Percentiles rank a stretch among this genome's conserved stretches.
Evolutionary conservation across 2,329 filamentous ascomycete genomes (phyloP).

Genomic region (Pseudocercospora crystallina): DNA sequence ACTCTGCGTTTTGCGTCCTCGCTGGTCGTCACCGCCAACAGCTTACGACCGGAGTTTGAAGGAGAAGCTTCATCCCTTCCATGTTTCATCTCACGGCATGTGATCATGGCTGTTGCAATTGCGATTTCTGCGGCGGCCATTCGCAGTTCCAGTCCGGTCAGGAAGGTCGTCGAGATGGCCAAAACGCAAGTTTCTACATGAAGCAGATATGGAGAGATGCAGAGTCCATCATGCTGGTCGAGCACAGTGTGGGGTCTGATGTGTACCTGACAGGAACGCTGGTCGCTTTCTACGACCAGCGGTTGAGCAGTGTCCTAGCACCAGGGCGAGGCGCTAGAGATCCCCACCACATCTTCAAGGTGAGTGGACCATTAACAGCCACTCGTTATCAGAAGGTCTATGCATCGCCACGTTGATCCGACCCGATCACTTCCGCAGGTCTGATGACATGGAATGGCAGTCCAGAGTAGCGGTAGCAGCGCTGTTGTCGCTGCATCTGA

Average conservation of each 20-base stretch:
- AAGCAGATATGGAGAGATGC: too few relatives aligned
- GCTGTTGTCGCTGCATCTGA: neutral
- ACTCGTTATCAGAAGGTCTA: slow-evolving; percentile 7
- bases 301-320: too few relatives aligned
- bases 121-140: neutral
- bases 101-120: slow-evolving; percentile 11
- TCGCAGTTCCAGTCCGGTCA: too few relatives aligned
- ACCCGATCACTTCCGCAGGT: slow-evolving; percentile 17
- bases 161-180: too few relatives aligned
- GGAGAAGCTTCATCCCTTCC: slow-evolving; percentile 2
- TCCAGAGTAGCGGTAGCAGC: too few relatives aligned
- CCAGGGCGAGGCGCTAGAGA: too few relatives aligned
- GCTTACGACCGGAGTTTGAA: slow-evolving; percentile 3
- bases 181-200: too few relatives aligned
- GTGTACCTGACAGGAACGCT: slow-evolving; percentile 19
- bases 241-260: too few relatives aligned
- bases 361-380: slow-evolving; percentile 1
- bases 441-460: neutral
- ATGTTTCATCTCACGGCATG: slow-evolving; percentile 7
- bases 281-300: slow-evolving; percentile 5
- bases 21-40: slow-evolving; percentile 15
- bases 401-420: slow-evolving; percentile 3
- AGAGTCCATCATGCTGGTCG: too few relatives aligned
- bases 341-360: slow-evolving; percentile 15
- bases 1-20: slow-evolving; percentile 5